Conservation (phyloP, 1,284 basidiomycete genomes). For the Apiotrichum siamense region DNA sequence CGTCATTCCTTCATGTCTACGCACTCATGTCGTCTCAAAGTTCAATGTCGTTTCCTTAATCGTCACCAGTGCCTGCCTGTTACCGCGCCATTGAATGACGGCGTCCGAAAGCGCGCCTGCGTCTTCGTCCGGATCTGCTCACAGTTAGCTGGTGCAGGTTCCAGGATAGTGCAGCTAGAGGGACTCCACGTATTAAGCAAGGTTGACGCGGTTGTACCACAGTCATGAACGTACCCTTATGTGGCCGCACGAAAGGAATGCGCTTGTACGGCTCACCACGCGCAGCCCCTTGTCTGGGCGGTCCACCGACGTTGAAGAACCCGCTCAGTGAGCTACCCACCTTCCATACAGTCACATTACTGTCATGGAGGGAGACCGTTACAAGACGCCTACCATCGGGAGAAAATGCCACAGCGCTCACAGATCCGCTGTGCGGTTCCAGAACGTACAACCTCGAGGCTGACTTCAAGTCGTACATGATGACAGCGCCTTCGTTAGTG, state of each 20-base stretch:
- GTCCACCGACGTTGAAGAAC: slow-evolving; percentile 84
- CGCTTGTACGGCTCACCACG: slow-evolving; percentile 78
- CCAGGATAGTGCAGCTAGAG: too few species aligned
- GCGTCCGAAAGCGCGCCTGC: slow-evolving; percentile 67
- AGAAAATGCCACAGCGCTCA: slow-evolving; percentile 79
- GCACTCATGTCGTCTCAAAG: slow-evolving; percentile 59
- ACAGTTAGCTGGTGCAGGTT: neutral
- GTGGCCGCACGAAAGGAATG: slow-evolving; percentile 58
- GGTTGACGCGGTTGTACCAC: too few species aligned
- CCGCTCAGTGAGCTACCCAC: slow-evolving; percentile 77
- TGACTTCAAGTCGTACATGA: slow-evolving; percentile 95
- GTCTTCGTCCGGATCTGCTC: slow-evolving; percentile 37
- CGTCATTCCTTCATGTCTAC: neutral
- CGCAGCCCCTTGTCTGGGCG: slow-evolving; percentile 76
- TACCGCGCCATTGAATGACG: slow-evolving; percentile 72
- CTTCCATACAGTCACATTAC: slow-evolving; percentile 78
- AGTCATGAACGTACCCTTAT: slow-evolving; percentile 49
- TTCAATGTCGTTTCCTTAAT: slow-evolving; percentile 74
- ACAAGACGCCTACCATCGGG: slow-evolving; percentile 86
- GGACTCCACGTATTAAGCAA: too few species aligned
- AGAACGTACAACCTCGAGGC: slow-evolving; percentile 91
- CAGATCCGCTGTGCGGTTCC: slow-evolving; percentile 74
- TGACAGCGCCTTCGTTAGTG: slow-evolving; percentile 83
- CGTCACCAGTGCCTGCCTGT: slow-evolving; percentile 70
- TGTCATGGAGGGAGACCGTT: slow-evolving; percentile 79